These are phyloP conservation scores for Betula pendula DNA, from an alignment of 306 rosid genomes.

Conservation along the genomic window DNA sequence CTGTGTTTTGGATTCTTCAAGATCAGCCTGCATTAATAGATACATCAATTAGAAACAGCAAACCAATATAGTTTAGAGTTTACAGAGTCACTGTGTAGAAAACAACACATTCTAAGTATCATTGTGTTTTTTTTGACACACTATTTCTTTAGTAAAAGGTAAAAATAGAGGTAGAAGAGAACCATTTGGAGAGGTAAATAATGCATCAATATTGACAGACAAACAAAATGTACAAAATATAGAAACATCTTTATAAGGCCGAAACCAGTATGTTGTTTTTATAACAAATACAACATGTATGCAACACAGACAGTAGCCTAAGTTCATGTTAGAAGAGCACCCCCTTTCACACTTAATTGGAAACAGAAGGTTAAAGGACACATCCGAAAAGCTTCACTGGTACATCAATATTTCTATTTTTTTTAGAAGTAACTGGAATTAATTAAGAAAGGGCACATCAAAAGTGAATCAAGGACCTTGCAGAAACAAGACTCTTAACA, in stretches of 20 bases:
- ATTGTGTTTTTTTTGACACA: background rate
- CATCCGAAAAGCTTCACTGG: background rate
- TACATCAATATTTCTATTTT: background rate
- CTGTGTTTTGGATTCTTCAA: constrained; percentile 72
- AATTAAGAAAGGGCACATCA: background rate
- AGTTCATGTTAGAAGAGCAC: background rate
- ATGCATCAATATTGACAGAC: background rate
- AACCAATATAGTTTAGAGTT: constrained; percentile 17
- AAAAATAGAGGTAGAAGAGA: background rate
- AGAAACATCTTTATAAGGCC: background rate
- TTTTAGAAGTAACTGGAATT: too few species aligned
- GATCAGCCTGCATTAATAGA: constrained; percentile 47
- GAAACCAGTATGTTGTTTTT: background rate
- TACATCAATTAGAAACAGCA: constrained; percentile 28
- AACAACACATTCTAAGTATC: background rate
- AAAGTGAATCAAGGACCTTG: background rate
- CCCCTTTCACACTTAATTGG: background rate
- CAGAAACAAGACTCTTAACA: background rate
- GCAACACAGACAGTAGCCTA: background rate
- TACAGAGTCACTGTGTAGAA: background rate
- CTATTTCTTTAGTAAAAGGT: background rate
- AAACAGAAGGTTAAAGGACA: background rate
- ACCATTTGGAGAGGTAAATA: background rate
- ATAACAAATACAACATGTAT: background rate
- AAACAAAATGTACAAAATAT: background rate